Evolutionary conservation across 352 stramenopile genomes (phyloP), one percentile per base, ranked within the genome.

Genomic region (Phytophthora cryptogea): DNA sequence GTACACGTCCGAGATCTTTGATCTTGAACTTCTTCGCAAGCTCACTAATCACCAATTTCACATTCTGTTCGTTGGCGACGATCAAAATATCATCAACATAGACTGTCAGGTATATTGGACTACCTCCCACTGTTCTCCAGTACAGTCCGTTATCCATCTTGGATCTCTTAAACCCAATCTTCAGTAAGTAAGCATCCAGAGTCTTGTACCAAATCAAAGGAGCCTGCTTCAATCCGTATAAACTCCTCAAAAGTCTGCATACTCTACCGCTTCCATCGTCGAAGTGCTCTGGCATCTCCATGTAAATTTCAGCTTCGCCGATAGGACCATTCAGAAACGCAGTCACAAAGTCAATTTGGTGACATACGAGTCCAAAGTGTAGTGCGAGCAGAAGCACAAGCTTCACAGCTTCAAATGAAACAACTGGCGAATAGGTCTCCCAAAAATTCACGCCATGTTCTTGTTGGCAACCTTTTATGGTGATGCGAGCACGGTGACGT

Each of bases 111-210:
- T 54, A 54, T 36, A 59, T 51, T 1, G 41, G 20, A 3, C 30
- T 51, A 0, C 40, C 40, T 50, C 40, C 40, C 51, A 59, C 51
- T 50, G 51, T 28, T 8, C 51, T 27, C 2, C 11, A 17, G 40
- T 50, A 59, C 10, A 59, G 3, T 7, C 41, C 52, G 26, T 41
- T 32, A 23, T 51, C 52, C 52, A 59, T 59, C 31, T 59, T 59
- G 2, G 17, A 16, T 0, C 52, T 28, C 30, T 3, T 5, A 20
- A 50, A 50, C 1, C 40, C 52, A 16, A 11, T 5, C 41, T 20
- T 23, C 20, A 23, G 20, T 8, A 59, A 14, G 17, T 59, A 44
- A 8, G 51, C 44, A 23, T 59, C 52, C 4, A 59, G 14, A 2
- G 51, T 59, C 6, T 50, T 16, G 26, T 51, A 45, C 51, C 51